Percentiles rank a stretch among this genome's conserved stretches.
Evolutionary conservation across 1,139 yeast species (phyloP).

Genomic region (Taphrina communis): DNA sequence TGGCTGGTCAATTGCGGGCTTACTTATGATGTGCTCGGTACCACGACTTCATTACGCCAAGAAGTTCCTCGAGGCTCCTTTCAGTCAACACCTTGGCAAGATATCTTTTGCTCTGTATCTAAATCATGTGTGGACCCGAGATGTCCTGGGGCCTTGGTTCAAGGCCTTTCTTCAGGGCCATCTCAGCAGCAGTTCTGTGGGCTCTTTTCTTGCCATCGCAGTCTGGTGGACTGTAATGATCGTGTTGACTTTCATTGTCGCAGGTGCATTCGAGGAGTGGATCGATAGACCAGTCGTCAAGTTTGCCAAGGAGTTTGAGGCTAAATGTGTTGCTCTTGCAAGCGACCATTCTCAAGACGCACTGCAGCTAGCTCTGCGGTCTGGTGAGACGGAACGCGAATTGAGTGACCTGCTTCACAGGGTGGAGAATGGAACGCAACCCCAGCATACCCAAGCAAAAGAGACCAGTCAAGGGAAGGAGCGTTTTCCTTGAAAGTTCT

Average conservation of each 20-base stretch:
- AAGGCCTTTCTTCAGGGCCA: background rate
- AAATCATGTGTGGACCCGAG: slow-evolving; percentile 17
- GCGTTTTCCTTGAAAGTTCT: background rate
- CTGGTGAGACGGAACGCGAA: background rate
- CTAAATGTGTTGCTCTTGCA: background rate
- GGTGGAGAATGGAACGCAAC: no score
- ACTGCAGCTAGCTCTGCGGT: background rate
- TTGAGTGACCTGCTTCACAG: background rate
- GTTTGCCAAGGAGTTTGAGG: background rate
- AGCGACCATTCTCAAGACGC: background rate
- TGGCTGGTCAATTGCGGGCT: slow-evolving; percentile 23
- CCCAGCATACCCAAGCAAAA: background rate
- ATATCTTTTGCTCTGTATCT: slow-evolving; percentile 27
- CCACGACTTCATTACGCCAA: slow-evolving; percentile 15
- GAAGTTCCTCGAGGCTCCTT: background rate
- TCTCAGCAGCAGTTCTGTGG: background rate
- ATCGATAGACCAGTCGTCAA: slow-evolving; percentile 9
- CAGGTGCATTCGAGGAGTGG: slow-evolving; percentile 4
- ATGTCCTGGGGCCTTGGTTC: slow-evolving; percentile 12
- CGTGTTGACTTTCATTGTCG: slow-evolving; percentile 1
- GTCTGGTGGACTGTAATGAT: slow-evolving; percentile 5
- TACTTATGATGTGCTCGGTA: background rate
- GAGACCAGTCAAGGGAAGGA: background rate
- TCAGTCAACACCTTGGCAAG: slow-evolving; percentile 21
- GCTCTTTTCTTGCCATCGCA: background rate